A percentile compares a stretch with the other conserved stretches of the same genome.
These are phyloP conservation scores for Leccinum imitatum DNA, from an alignment of 768 basidiomycete genomes.

Conservation along the genomic window DNA sequence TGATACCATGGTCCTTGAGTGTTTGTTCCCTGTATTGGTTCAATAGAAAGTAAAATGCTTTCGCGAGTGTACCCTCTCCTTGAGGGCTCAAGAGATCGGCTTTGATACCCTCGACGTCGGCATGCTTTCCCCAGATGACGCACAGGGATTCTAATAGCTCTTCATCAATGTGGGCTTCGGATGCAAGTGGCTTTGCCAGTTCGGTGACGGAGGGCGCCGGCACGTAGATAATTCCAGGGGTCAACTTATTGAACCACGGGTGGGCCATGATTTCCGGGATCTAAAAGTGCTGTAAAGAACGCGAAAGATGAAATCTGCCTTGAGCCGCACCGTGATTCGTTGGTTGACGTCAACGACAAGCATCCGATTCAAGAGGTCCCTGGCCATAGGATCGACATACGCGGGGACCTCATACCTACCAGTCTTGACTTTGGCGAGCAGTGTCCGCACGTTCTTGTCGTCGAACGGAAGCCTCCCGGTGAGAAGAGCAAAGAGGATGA, in stretches of 20 bases:
- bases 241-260: constrained; percentile 71
- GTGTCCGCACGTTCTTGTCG: constrained; percentile 75
- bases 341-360: constrained; percentile 79
- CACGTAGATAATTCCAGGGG: constrained; percentile 48
- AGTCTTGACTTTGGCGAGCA: constrained; percentile 83
- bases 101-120: constrained; percentile 56
- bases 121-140: constrained; percentile 81
- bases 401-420: constrained; percentile 84
- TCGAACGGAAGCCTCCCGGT: constrained; percentile 93
- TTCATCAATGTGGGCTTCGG: constrained; percentile 67
- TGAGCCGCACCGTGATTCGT: constrained; percentile 66
- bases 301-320: neutral
- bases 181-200: constrained; percentile 68
- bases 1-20: constrained; percentile 53
- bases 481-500: constrained; percentile 87
- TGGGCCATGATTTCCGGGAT: constrained; percentile 84
- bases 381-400: constrained; percentile 79
- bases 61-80: constrained; percentile 72
- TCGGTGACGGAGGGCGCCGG: constrained; percentile 61
- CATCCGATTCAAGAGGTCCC: constrained; percentile 84
- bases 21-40: constrained; percentile 69
- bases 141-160: constrained; percentile 77
- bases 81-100: constrained; percentile 67
- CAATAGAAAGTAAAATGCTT: constrained; percentile 87
- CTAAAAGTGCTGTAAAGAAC: constrained; percentile 39